A percentile compares a stretch with the other conserved stretches of the same genome.
These are phyloP conservation scores for Penicillium paxilli DNA, from an alignment of 495 filamentous ascomycete species.

Conservation along the genomic window DNA sequence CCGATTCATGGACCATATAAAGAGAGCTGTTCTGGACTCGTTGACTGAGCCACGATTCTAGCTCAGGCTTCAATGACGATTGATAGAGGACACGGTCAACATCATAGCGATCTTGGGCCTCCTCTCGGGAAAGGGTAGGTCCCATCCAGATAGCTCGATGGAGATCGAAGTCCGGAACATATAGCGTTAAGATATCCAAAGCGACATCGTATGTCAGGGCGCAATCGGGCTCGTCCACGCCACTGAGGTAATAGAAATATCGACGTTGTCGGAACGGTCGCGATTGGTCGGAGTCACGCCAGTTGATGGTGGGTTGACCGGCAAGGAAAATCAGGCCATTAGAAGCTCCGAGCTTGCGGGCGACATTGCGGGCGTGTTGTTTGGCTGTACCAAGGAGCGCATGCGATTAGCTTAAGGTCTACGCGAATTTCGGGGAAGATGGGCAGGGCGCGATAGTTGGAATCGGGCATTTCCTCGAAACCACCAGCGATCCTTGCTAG, in stretches of 20 bases:
- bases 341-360: slow-evolving; percentile 58
- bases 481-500: neutral
- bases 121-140: slow-evolving; percentile 72
- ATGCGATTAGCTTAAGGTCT: slow-evolving; percentile 15
- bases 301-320: slow-evolving; percentile 67
- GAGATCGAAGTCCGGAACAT: slow-evolving; percentile 88
- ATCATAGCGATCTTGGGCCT: slow-evolving; percentile 72
- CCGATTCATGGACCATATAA: slow-evolving; percentile 40
- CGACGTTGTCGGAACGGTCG: slow-evolving; percentile 82
- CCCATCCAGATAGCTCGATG: slow-evolving; percentile 92
- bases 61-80: slow-evolving; percentile 60
- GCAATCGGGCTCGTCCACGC: slow-evolving; percentile 79
- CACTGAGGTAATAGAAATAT: slow-evolving; percentile 91
- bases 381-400: slow-evolving; percentile 57
- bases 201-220: slow-evolving; percentile 81
- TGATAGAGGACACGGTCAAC: slow-evolving; percentile 73
- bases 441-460: no score
- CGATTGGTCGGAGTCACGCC: slow-evolving; percentile 79
- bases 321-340: slow-evolving; percentile 81
- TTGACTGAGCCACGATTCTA: slow-evolving; percentile 61
- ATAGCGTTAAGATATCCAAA: slow-evolving; percentile 73
- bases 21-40: slow-evolving; percentile 43
- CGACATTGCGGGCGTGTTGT: slow-evolving; percentile 73
- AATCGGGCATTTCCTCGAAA: neutral
- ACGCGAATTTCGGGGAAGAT: neutral